phyloP scores from a whole-genome alignment of 2,329 filamentous ascomycete species.

The Fusarium pseudocircinatum region DNA sequence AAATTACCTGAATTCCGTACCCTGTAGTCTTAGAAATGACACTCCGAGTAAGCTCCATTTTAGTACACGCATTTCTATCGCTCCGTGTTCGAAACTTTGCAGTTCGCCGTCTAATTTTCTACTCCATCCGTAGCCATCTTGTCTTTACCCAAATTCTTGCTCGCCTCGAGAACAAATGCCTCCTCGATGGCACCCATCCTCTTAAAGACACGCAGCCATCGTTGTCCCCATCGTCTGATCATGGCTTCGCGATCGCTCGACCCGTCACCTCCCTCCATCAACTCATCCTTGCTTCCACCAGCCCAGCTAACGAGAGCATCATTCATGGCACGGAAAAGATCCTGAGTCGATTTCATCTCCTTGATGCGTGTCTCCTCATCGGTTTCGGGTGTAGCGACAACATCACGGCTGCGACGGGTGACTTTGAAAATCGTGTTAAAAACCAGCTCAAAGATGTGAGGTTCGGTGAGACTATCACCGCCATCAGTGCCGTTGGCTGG shows the following conservation, averaged over 20 bases:
- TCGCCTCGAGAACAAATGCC: conserved; percentile 60
- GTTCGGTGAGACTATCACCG: conserved; percentile 74
- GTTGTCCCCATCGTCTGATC: conserved; percentile 80
- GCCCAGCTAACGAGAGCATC: conserved; percentile 80
- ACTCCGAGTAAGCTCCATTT: conserved; percentile 14
- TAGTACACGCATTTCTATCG: conserved; percentile 6
- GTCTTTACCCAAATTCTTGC: conserved; percentile 34
- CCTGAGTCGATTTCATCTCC: conserved; percentile 79
- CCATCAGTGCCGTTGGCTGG: conserved; percentile 62
- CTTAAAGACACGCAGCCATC: conserved; percentile 88
- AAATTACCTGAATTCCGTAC: not conserved
- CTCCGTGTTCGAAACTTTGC: conserved; percentile 13
- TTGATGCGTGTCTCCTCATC: conserved; percentile 73
- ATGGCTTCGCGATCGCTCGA: conserved; percentile 68
- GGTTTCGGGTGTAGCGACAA: conserved; percentile 70
- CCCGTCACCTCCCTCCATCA: conserved; percentile 75
- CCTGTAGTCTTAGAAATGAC: not conserved
- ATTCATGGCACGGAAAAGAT: conserved; percentile 83
- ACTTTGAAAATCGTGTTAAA: conserved; percentile 91
- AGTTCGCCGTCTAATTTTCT: conserved; percentile 33
- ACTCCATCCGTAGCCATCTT: conserved; percentile 32
- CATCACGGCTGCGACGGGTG: conserved; percentile 83
- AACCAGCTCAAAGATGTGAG: conserved; percentile 89
- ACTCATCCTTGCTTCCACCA: conserved; percentile 75
- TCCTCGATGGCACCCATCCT: conserved; percentile 88